phyloP scores from a whole-genome alignment of 73 alveolate genomes.

The Symbiodinium natans region DNA sequence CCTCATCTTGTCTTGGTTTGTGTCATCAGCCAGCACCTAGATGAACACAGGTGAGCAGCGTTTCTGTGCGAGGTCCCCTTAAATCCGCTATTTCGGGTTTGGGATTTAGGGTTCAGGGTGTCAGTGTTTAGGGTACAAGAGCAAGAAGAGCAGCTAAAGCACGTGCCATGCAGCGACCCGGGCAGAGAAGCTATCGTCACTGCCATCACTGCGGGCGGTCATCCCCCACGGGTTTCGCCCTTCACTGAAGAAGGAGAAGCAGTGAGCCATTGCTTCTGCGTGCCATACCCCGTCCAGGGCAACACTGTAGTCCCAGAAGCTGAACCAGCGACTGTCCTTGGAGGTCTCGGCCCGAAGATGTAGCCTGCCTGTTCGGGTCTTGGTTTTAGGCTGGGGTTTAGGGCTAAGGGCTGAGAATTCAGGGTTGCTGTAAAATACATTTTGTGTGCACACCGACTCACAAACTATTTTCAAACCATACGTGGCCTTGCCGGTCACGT shows the following conservation, averaged over 20 bases:
- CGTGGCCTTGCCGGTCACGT: too few species aligned
- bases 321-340: background rate
- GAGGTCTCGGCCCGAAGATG: background rate
- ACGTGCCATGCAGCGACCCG: background rate
- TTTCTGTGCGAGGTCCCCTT: background rate
- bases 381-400: background rate
- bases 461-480: too few species aligned
- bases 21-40: background rate
- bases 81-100: background rate
- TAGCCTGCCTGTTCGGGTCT: background rate
- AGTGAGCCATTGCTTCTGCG: background rate
- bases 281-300: conserved; percentile 22
- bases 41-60: background rate
- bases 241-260: background rate
- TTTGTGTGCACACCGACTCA: too few species aligned
- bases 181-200: background rate
- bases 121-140: too few species aligned
- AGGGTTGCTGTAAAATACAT: too few species aligned
- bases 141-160: background rate
- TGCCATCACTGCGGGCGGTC: background rate
- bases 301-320: background rate
- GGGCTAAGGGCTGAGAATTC: background rate
- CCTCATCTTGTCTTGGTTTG: background rate
- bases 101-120: too few species aligned
- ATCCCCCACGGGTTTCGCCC: background rate